phyloP scores from a whole-genome alignment of 2,329 filamentous ascomycete species.

The Nectriaceae sp. region DNA sequence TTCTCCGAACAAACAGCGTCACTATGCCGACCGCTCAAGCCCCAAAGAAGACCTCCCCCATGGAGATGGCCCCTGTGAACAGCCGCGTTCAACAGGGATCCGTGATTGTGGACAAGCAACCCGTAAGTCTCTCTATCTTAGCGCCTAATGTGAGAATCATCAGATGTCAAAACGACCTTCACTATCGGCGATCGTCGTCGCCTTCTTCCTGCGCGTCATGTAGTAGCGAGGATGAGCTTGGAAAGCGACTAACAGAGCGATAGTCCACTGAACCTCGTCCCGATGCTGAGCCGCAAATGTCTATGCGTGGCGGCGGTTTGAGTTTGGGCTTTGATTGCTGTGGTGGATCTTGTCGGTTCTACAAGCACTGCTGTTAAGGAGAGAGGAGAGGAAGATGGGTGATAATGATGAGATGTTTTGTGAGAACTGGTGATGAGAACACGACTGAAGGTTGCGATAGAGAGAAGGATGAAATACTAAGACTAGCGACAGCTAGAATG shows the following conservation, averaged over 20 bases:
- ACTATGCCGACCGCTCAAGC: slow-evolving; percentile 13
- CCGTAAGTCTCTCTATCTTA: slow-evolving; percentile 9
- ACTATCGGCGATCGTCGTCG: too few species aligned
- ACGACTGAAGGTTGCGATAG: too few species aligned
- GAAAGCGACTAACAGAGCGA: background rate
- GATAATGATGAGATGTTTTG: too few species aligned
- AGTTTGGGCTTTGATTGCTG: slow-evolving; percentile 32
- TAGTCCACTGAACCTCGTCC: slow-evolving; percentile 26
- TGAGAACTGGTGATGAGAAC: too few species aligned
- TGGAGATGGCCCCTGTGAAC: slow-evolving; percentile 12
- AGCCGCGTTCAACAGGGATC: background rate
- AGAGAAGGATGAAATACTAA: too few species aligned
- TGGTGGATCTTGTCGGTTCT: slow-evolving; percentile 29
- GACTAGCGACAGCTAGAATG: too few species aligned
- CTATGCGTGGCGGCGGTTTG: slow-evolving; percentile 30
- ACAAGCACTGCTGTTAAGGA: slow-evolving; percentile 34
- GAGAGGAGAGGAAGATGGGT: too few species aligned
- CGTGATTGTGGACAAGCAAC: slow-evolving; percentile 14
- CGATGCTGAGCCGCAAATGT: slow-evolving; percentile 24
- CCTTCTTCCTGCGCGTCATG: background rate
- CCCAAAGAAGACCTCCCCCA: slow-evolving; percentile 17
- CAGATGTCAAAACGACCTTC: too few species aligned
- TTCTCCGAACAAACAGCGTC: too few species aligned
- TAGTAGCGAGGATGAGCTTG: too few species aligned
- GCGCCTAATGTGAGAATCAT: background rate